Percentiles rank a stretch among this genome's conserved stretches.
Conservation (phyloP, 306 rosid species). For the Begonia peltatifolia region DNA sequence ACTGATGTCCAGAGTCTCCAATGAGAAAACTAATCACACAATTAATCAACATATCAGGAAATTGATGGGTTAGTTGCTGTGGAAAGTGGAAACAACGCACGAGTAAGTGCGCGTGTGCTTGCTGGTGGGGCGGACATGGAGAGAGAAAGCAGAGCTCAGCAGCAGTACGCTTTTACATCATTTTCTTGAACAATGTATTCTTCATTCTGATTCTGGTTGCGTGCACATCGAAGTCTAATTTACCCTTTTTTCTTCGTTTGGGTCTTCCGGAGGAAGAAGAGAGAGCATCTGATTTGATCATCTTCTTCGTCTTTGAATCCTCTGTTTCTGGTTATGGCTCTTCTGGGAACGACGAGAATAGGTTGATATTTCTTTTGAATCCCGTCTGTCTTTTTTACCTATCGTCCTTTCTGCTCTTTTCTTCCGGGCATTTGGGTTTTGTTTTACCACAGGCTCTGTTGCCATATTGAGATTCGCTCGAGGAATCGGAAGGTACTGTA, state of each 20-base stretch:
- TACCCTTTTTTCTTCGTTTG: conserved; percentile 24
- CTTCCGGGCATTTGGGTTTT: too few relatives aligned
- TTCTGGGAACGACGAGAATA: neutral
- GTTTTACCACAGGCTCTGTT: too few relatives aligned
- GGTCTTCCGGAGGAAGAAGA: conserved; percentile 24
- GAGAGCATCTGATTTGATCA: conserved; percentile 12
- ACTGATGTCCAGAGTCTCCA: neutral
- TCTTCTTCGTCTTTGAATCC: conserved; percentile 1
- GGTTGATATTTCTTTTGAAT: conserved; percentile 5
- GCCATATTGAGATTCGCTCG: too few relatives aligned
- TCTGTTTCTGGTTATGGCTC: too few relatives aligned
- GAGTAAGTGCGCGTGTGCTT: neutral
- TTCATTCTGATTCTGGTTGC: conserved; percentile 24
- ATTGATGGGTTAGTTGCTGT: neutral
- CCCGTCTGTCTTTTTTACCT: neutral
- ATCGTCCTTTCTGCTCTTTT: too few relatives aligned
- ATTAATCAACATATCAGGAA: neutral
- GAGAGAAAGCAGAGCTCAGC: conserved; percentile 23
- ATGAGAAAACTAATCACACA: neutral
- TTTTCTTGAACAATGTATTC: conserved; percentile 32
- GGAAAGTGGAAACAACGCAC: neutral
- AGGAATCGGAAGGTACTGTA: too few relatives aligned
- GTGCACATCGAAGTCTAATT: conserved; percentile 34
- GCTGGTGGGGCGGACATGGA: neutral
- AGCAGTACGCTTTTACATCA: conserved; percentile 41